Evolutionary conservation across 306 rosid species (phyloP).

Genomic region (Quercus agrifolia): DNA sequence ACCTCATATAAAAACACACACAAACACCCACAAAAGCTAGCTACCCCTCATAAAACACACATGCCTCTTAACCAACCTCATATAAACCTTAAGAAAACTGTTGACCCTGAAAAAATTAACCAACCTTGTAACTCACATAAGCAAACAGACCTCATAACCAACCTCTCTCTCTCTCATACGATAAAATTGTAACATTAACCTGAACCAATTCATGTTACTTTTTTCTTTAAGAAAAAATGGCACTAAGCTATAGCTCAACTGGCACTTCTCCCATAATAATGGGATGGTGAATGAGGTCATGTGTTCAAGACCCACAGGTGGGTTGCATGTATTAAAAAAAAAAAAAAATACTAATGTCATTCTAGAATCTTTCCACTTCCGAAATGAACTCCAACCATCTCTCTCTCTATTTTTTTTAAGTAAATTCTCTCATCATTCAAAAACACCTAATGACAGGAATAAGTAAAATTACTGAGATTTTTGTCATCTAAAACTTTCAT

Average conservation of each 20-base stretch:
- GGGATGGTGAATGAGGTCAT: no score
- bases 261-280: no score
- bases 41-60: no score
- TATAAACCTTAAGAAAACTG: background rate
- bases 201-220: background rate
- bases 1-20: background rate
- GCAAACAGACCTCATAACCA: no score
- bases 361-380: background rate
- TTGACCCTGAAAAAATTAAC: background rate
- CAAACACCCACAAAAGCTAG: background rate
- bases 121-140: background rate
- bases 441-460: background rate
- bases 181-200: no score
- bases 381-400: background rate
- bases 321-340: background rate
- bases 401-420: background rate
- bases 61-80: no score
- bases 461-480: background rate
- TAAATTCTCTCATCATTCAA: background rate
- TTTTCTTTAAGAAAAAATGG: background rate
- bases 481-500: background rate
- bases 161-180: no score
- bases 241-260: no score
- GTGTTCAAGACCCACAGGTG: no score
- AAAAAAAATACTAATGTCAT: no score